These are phyloP conservation scores for Arctostaphylos glauca DNA, from an alignment of 148 eudicot species.

Conservation along the genomic window DNA sequence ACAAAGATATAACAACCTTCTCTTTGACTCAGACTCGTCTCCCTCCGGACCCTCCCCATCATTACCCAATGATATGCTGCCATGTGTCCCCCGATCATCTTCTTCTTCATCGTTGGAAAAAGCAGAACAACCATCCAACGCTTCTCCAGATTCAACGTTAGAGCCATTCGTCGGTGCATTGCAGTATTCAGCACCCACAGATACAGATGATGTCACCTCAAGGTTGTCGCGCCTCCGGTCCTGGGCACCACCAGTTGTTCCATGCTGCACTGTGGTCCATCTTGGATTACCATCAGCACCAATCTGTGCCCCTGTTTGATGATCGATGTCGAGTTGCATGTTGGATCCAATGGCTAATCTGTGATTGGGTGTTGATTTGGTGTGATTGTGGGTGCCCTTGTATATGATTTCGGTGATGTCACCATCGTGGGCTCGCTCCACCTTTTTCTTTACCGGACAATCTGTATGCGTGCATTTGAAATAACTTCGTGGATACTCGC, in stretches of 20 bases:
- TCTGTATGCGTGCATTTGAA: constrained; percentile 59
- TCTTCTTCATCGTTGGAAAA: constrained; percentile 59
- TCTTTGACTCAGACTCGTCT: constrained; percentile 63
- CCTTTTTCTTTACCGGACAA: constrained; percentile 64
- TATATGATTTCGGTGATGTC: constrained; percentile 64
- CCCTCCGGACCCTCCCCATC: constrained; percentile 62
- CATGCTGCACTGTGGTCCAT: constrained; percentile 30
- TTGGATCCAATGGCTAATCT: constrained; percentile 35
- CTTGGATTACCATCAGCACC: constrained; percentile 33
- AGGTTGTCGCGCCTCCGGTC: constrained; percentile 40
- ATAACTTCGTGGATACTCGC: constrained; percentile 67
- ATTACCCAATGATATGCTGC: constrained; percentile 52
- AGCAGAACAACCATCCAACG: constrained; percentile 39
- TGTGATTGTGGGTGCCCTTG: constrained; percentile 63
- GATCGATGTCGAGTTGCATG: constrained; percentile 31
- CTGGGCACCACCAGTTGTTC: constrained; percentile 16
- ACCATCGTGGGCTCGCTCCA: constrained; percentile 60
- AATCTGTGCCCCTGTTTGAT: constrained; percentile 28
- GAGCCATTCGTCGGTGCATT: constrained; percentile 27
- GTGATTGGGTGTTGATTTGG: constrained; percentile 45
- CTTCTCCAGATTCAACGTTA: constrained; percentile 34
- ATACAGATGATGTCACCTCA: constrained; percentile 40
- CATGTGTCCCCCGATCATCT: constrained; percentile 51
- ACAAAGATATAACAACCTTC: constrained; percentile 36
- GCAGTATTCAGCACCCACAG: constrained; percentile 28